Conservation (phyloP, 2,329 filamentous ascomycete species). For the Fusarium bulbicola region DNA sequence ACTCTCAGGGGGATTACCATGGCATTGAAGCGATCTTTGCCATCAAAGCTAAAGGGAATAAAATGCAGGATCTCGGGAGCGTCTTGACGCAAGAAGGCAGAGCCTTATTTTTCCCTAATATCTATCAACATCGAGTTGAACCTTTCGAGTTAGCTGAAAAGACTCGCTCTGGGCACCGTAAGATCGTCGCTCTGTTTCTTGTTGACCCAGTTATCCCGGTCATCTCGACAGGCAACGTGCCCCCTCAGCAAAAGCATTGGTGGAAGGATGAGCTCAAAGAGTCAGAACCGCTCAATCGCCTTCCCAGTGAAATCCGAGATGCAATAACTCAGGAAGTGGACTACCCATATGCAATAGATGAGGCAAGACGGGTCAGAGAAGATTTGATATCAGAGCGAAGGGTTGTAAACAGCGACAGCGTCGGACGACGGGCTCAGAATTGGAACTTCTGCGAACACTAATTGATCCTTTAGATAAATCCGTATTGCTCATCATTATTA, state of each 20-base stretch:
- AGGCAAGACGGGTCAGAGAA: conserved; percentile 7
- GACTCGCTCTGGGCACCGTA: conserved; percentile 64
- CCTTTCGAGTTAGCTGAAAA: conserved; percentile 62
- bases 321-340: neutral
- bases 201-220: conserved; percentile 63
- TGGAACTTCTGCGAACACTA: conserved; percentile 5
- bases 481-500: no score
- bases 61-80: conserved; percentile 53
- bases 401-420: neutral
- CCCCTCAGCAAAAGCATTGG: conserved; percentile 54
- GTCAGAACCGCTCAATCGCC: neutral
- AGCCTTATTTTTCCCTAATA: conserved; percentile 64
- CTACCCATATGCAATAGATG: conserved; percentile 5
- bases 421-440: neutral
- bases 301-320: neutral
- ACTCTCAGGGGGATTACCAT: conserved; percentile 45
- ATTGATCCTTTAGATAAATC: neutral
- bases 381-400: conserved; percentile 20
- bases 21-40: conserved; percentile 50
- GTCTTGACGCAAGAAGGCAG: conserved; percentile 58
- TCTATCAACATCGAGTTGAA: conserved; percentile 60
- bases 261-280: conserved; percentile 33
- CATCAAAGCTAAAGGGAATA: conserved; percentile 28
- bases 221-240: conserved; percentile 55
- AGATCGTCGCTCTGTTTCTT: conserved; percentile 68